Base-by-base conservation (phyloP, 148 eudicot species). In the Rhododendron simsii region DNA sequence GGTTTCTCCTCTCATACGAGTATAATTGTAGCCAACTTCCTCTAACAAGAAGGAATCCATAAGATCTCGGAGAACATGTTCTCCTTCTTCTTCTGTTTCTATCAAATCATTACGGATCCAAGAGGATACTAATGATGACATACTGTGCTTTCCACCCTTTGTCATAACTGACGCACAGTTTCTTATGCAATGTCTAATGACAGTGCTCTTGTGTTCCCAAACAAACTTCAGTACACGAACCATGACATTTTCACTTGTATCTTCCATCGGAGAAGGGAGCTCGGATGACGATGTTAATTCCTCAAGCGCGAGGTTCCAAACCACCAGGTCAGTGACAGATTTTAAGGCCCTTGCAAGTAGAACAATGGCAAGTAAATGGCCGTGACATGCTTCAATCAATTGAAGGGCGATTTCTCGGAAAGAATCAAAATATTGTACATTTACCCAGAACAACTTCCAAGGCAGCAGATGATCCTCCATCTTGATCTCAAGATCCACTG, bases 381-480 rank as follows among this genome's bases (percentile, higher is more conserved):
- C 7, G 7, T 45, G 85, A 79, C 85, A 84, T 3, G 12, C 26
- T 35, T 84, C 26, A 51, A 84, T 21, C 37, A 84, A 84, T 3
- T 16, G 37, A 2, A 7, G 26, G 61, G 80, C 80, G 0, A 37
- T 51, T n/a, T 48, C 26, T 28, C 26, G 7, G 14, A 59, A 74
- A 84, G 79, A 73, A 71, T 10, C 21, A 44, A 41, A 18, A 69
- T 8, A n/a, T 7, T 14, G 45, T 26, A 47, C 61, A 73, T 69
- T 71, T 20, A 71, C 30, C 45, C 80, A 84, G 28, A 84, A 84
- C 65, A 84, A 71, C 26, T 74, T 67, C 79, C 79, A 73, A 2
- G 80, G 85, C 50, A 84, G 63, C 15, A 84, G 35, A 74, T 73
- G 80, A 50, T 84, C 73, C 48, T 84, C 80, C 85, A 84, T 71